These are phyloP conservation scores for Speleostelium caveatum DNA, from an alignment of 78 protist genomes.

Conservation along the genomic window DNA sequence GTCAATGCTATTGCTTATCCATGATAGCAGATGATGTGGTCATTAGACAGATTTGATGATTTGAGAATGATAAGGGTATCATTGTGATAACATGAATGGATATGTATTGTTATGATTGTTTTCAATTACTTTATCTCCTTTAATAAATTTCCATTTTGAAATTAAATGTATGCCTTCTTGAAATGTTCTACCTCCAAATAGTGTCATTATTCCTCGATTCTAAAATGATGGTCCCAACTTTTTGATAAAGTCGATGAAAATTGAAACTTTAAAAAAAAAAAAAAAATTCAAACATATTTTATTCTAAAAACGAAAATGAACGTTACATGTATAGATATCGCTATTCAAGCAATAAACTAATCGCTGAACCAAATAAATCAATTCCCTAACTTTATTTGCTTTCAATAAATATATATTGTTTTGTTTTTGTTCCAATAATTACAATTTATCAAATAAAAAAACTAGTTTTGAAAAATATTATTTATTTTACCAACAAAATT, in stretches of 20 bases:
- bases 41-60: neutral
- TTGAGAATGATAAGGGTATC: neutral
- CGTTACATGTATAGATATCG: no score
- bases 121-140: conserved; percentile 52
- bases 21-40: neutral
- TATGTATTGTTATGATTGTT: neutral
- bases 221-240: neutral
- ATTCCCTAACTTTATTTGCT: no score
- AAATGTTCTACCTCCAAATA: conserved; percentile 57
- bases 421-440: no score
- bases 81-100: neutral
- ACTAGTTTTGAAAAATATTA: no score
- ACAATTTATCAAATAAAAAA: no score
- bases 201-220: neutral
- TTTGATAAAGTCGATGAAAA: neutral
- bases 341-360: no score
- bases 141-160: conserved; percentile 65
- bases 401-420: no score
- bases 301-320: no score
- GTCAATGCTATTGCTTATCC: neutral
- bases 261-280: neutral
- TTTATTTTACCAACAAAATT: no score
- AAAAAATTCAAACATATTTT: no score
- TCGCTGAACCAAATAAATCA: no score
- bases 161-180: conserved; percentile 41